These are phyloP conservation scores for Geotrichum australiense DNA, from an alignment of 1,139 yeast species.

Conservation along the genomic window DNA sequence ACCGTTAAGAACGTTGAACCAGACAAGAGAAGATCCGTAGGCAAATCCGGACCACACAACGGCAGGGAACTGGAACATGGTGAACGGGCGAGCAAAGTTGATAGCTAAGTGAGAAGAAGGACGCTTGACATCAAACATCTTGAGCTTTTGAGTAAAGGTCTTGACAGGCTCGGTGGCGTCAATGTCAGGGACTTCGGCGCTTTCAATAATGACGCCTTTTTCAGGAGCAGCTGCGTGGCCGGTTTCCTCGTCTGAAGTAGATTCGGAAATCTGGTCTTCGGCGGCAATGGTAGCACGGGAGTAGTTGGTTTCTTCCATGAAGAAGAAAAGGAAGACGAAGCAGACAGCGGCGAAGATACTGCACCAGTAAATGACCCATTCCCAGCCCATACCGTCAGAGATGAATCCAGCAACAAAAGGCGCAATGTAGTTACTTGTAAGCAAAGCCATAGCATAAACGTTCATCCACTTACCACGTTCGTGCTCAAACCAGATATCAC, in stretches of 20 bases:
- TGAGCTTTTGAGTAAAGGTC: conserved; percentile 36
- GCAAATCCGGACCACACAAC: conserved; percentile 56
- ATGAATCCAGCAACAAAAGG: conserved; percentile 73
- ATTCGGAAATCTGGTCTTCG: conserved; percentile 17
- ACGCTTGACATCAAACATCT: conserved; percentile 19
- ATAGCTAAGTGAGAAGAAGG: conserved; percentile 21
- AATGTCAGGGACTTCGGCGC: too few species aligned
- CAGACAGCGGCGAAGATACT: conserved; percentile 59
- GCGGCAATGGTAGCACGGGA: conserved; percentile 39
- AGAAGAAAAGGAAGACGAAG: conserved; percentile 47
- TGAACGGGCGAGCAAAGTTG: conserved; percentile 25
- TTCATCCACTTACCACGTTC: conserved; percentile 71
- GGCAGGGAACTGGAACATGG: conserved; percentile 43
- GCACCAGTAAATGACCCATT: conserved; percentile 81
- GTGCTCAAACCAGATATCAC: conserved; percentile 53
- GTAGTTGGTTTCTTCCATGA: conserved; percentile 68
- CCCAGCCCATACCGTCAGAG: conserved; percentile 48
- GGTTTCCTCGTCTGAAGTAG: background rate
- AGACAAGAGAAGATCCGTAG: conserved; percentile 56
- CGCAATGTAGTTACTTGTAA: conserved; percentile 73
- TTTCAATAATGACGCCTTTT: too few species aligned
- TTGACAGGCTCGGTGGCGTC: conserved; percentile 12
- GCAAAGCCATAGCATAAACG: conserved; percentile 66
- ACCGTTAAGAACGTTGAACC: conserved; percentile 50
- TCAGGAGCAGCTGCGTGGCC: background rate